Evolutionary conservation across 768 basidiomycete species (phyloP).

Genomic region (Leucosporidium yakuticum): DNA sequence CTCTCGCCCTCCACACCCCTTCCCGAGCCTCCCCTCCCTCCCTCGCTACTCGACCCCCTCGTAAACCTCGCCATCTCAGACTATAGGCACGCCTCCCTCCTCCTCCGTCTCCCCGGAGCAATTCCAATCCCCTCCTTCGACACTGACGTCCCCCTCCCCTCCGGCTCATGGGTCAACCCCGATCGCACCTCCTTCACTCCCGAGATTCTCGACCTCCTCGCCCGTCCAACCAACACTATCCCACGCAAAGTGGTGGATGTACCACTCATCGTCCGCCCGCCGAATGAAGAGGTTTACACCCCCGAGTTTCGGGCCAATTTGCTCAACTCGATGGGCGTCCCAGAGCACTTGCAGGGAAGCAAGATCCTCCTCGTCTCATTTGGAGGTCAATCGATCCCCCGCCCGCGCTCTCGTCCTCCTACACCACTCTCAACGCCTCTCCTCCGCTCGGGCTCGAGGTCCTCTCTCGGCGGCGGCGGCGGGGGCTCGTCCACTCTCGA

Average conservation of each 20-base stretch:
- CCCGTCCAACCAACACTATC: slow-evolving; percentile 23
- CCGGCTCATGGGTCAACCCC: slow-evolving; percentile 59
- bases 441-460: background rate
- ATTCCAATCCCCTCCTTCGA: slow-evolving; percentile 73
- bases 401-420: slow-evolving; percentile 34
- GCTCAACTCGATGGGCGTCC: slow-evolving; percentile 59
- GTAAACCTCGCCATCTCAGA: slow-evolving; percentile 61
- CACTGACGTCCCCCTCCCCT: slow-evolving; percentile 54
- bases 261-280: slow-evolving; percentile 66
- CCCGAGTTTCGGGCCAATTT: slow-evolving; percentile 52
- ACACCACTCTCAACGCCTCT: slow-evolving; percentile 20
- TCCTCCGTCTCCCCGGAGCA: slow-evolving; percentile 62
- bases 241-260: slow-evolving; percentile 43
- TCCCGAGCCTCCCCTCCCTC: slow-evolving; percentile 54
- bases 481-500: slow-evolving; percentile 13
- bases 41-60: slow-evolving; percentile 53
- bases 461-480: background rate
- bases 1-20: background rate
- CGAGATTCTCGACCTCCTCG: slow-evolving; percentile 50
- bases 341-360: slow-evolving; percentile 51
- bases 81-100: slow-evolving; percentile 64
- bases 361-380: slow-evolving; percentile 73
- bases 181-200: slow-evolving; percentile 49
- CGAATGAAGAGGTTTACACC: slow-evolving; percentile 53
- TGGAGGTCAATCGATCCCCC: slow-evolving; percentile 63